These are phyloP conservation scores for Murraya paniculata DNA, from an alignment of 345 rosid species.

Conservation along the genomic window DNA sequence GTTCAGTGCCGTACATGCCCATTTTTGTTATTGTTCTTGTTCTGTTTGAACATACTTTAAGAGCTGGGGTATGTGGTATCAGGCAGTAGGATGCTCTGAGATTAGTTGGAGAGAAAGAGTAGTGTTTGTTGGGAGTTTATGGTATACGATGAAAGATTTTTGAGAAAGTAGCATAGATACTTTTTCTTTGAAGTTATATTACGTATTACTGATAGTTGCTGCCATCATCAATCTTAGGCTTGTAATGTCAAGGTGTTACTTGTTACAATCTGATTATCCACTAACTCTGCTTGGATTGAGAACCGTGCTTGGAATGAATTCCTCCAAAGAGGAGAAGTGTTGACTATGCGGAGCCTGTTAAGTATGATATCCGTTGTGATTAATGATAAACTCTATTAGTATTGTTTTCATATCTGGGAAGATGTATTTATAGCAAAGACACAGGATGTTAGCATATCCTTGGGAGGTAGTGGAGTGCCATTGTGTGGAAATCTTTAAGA, in stretches of 20 bases:
- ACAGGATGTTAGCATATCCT: too few species aligned
- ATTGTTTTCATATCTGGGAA: too few species aligned
- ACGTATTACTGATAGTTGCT: neutral
- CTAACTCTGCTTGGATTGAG: neutral
- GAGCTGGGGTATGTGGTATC: neutral
- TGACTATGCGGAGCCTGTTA: neutral
- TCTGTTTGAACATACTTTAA: neutral
- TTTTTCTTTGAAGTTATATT: neutral
- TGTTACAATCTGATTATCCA: neutral
- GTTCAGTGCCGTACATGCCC: neutral
- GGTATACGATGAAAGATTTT: neutral
- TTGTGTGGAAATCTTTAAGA: too few species aligned
- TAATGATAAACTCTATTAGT: too few species aligned
- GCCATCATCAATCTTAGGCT: neutral
- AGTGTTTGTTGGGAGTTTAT: neutral
- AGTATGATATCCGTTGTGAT: neutral
- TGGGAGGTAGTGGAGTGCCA: too few species aligned
- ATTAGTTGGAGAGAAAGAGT: neutral
- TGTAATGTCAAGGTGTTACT: neutral
- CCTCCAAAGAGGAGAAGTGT: neutral
- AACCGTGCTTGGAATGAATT: neutral
- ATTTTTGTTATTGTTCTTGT: neutral
- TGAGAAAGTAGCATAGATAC: neutral
- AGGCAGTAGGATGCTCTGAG: neutral
- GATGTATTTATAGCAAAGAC: too few species aligned